Evolutionary conservation across 768 basidiomycete species (phyloP).

Genomic region (Tubosaeta brunneosetosa): DNA sequence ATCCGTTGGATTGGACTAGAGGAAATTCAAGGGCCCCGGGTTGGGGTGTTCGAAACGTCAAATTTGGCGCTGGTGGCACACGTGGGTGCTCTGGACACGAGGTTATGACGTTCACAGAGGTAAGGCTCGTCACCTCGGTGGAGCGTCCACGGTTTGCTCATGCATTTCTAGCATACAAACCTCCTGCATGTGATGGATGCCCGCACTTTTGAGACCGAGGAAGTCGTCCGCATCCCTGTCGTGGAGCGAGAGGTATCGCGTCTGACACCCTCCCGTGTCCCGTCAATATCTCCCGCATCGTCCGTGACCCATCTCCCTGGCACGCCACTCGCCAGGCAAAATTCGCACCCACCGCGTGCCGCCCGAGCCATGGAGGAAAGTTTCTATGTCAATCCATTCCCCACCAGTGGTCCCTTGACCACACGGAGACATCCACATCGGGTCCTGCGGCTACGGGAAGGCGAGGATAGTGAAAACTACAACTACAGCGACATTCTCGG

Average conservation of each 20-base stretch:
- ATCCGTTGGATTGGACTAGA: slow-evolving; percentile 65
- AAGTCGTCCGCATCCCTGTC: slow-evolving; percentile 57
- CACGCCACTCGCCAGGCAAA: slow-evolving; percentile 15
- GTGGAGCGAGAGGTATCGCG: slow-evolving; percentile 15
- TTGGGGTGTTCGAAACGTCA: slow-evolving; percentile 83
- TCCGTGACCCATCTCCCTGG: slow-evolving; percentile 7
- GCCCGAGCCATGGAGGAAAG: slow-evolving; percentile 54
- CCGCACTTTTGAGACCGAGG: slow-evolving; percentile 75
- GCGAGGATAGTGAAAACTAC: slow-evolving; percentile 32
- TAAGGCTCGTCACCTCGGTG: slow-evolving; percentile 30
- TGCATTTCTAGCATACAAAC: slow-evolving; percentile 61
- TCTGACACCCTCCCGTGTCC: slow-evolving; percentile 9
- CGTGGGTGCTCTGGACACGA: slow-evolving; percentile 53
- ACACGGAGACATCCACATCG: slow-evolving; percentile 22
- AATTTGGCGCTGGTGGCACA: slow-evolving; percentile 66
- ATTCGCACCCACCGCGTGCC: slow-evolving; percentile 29
- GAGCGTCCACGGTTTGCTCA: slow-evolving; percentile 5
- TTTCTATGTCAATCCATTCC: slow-evolving; percentile 38
- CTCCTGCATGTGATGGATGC: slow-evolving; percentile 84
- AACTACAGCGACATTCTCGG: slow-evolving; percentile 47
- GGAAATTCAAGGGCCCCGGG: slow-evolving; percentile 58
- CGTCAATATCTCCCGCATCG: slow-evolving; percentile 7
- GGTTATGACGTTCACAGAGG: slow-evolving; percentile 88
- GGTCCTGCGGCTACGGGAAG: slow-evolving; percentile 14
- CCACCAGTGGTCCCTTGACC: slow-evolving; percentile 7